Base-by-base conservation (phyloP, 2,329 filamentous ascomycete genomes). In the Neofusicoccum kwambonambiense region DNA sequence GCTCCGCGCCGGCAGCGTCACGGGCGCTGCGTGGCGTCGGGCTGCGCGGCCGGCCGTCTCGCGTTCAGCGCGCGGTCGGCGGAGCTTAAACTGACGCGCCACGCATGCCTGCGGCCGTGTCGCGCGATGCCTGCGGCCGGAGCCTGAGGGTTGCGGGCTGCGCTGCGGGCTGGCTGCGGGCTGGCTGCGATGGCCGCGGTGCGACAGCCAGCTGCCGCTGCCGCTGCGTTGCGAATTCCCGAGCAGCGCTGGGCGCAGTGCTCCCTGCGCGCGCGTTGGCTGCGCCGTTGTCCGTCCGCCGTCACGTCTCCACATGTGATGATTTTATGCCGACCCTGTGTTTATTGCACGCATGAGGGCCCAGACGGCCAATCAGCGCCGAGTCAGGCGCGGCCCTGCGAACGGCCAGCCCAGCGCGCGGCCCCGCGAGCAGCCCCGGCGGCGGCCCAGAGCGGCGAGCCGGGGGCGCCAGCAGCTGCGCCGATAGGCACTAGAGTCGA, bases 201-300 rank as follows among this genome's bases (percentile, higher is more conserved):
- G 19, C 51, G 52, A 54, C 47, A 4, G 47, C 22, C 47, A 13
- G 47, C 13, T 34, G 47, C 15, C 15, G 47, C 47, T 31, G 27
- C 27, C 27, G 27, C 27, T 31, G 15, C 5, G 13, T 34, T 15
- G 37, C 37, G 15, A 57, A n/a, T 31, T 42, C 39, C 52, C 52
- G 52, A 42, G 54, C 37, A 37, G 31, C 34, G 27, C 27, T 7
- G 27, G 6, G 27, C 27, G 37, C 17, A 22, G 17, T 15, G 41
- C 41, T 39, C 56, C 56, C 31, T 60, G 56, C 42, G 39, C 13
- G 42, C 56, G 41, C 41, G 56, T 45, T 60, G 56, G 56, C 41
- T 60, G 56, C 56, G 27, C 42, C 56, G 56, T 45, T 27, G 56
- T 60, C 56, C 56, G 56, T 60, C 42, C 56, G n/a, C 39, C 8